Evolutionary conservation across 257 asterid species (phyloP).

Genomic region (Anisodus acutangulus): DNA sequence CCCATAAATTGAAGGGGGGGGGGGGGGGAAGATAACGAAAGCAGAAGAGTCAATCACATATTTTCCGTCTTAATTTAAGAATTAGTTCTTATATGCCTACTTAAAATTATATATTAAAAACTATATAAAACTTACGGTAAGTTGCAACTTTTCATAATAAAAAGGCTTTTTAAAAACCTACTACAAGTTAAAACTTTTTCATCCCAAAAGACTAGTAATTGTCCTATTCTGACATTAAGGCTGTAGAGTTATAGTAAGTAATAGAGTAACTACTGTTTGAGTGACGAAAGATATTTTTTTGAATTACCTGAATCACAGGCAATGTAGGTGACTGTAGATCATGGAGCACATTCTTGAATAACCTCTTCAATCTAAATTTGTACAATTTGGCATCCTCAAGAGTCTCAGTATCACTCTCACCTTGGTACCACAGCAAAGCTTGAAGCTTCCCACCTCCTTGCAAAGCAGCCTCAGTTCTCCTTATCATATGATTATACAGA

Average conservation of each 20-base stretch:
- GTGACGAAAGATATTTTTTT: background rate
- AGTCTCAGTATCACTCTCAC: constrained; percentile 46
- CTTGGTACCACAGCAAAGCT: constrained; percentile 52
- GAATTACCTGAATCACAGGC: constrained; percentile 47
- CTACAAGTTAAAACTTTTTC: constrained; percentile 27
- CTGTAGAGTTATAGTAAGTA: too few relatives aligned
- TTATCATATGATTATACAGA: constrained; percentile 38
- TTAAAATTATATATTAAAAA: too few relatives aligned
- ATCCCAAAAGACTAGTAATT: background rate
- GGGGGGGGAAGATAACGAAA: background rate
- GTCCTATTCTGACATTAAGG: background rate
- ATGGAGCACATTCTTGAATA: constrained; percentile 35
- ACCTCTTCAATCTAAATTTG: constrained; percentile 37
- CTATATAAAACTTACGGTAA: background rate
- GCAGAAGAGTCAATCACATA: background rate
- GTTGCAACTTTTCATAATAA: background rate
- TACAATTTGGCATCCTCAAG: constrained; percentile 43
- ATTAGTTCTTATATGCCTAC: background rate
- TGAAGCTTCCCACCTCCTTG: constrained; percentile 41
- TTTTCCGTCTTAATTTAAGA: background rate
- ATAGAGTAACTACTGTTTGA: background rate
- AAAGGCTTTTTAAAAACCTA: too few relatives aligned
- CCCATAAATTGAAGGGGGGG: background rate
- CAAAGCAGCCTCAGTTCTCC: constrained; percentile 43
- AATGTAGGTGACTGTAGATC: constrained; percentile 45